Evolutionary conservation across 202 grass and related monocot species (phyloP).

Genomic region (Hordeum pubiflorum): DNA sequence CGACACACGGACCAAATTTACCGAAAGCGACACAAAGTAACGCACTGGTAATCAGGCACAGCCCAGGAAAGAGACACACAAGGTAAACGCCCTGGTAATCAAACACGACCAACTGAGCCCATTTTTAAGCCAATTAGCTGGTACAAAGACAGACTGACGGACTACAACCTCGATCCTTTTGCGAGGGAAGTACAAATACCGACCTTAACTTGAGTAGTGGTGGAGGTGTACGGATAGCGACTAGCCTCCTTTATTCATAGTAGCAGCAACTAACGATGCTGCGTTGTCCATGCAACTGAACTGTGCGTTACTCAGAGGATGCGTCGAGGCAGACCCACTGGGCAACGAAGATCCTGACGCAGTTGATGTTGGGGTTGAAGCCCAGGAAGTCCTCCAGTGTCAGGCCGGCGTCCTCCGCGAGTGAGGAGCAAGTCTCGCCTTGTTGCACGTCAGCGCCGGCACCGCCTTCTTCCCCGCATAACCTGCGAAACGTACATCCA

Average conservation of each 20-base stretch:
- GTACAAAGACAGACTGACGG: neutral
- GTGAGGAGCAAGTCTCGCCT: constrained; percentile 30
- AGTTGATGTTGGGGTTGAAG: constrained; percentile 58
- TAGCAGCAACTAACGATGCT: neutral
- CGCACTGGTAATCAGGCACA: no score
- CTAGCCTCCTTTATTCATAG: neutral
- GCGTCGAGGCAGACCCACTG: constrained; percentile 49
- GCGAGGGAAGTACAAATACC: neutral
- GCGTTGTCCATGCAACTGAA: neutral
- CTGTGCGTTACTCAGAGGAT: neutral
- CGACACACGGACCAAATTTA: no score
- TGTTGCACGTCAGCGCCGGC: constrained; percentile 5
- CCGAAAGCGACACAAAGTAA: no score
- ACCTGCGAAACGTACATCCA: neutral
- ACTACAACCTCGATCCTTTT: neutral
- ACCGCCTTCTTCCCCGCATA: neutral
- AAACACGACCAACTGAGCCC: neutral
- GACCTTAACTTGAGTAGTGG: neutral
- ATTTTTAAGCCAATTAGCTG: neutral
- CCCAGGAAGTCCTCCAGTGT: constrained; percentile 1
- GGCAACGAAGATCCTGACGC: constrained; percentile 33
- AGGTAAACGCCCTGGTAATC: neutral
- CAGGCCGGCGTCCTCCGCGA: constrained; percentile 11
- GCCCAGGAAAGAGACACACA: neutral
- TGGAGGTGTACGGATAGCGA: neutral